Evolutionary conservation across 345 rosid species (phyloP), one percentile per base, ranked within the genome.

Genomic region (Eucalyptus fibrosa): DNA sequence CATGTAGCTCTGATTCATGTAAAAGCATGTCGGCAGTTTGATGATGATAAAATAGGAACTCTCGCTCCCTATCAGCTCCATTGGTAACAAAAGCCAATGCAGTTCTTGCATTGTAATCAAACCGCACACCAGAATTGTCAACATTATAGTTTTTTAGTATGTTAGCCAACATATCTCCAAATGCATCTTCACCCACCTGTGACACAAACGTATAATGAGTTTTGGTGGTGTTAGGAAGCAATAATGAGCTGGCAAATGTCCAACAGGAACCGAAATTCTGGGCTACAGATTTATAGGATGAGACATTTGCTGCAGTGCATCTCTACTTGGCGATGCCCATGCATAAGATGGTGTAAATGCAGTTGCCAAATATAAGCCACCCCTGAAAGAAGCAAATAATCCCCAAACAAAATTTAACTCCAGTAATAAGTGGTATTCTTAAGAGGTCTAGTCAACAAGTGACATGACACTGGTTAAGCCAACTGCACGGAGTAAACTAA

Each of bases 11-110:
- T 87, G 98, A 95, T 91, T 96, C 99, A 47, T 59, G 92, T 89
- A 96, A 97, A 90, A 93, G 98, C 99, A 98, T 98, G 92, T 98
- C 98, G 47, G 99, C 99, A 94, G 98, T 98, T 13, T 97, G 99
- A 93, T 96, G 95, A 69, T 98, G 96, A 89, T 95, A 98, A 94
- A 98, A 98, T 91, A 98, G 90, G 93, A 98, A 98, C 91, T 98
- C 99, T 51, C 99, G 97, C 91, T 98, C 99, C 16, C 99, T 99
- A 88, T 97, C 99, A 91, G 92, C 95, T 93, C 96, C 92, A 62
- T 95, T 91, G 2, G 99, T 97, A 50, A 98, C 99, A 93, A 98
- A 98, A 85, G 99, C 96, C 86, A 98, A 91, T 51, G 99, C 99
- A 55, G 99, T 98, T 59, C 99, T 92, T 90, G 99, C 99, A 69